phyloP scores from a whole-genome alignment of 257 asterid species.

The Lavandula angustifolia region DNA sequence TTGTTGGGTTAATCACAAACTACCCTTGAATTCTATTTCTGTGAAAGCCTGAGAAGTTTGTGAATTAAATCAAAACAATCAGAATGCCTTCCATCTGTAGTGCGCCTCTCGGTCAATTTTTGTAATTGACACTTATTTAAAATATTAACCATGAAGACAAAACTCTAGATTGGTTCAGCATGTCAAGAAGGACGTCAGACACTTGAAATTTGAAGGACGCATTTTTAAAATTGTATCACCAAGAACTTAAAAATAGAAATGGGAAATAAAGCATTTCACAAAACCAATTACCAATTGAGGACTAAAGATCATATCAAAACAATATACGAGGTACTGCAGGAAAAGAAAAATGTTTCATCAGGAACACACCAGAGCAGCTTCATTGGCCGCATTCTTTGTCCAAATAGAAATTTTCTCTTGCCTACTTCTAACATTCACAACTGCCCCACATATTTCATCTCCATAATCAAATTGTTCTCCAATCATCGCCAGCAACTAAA shows the following conservation, averaged over 20 bases:
- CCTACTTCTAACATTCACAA: conserved; percentile 70
- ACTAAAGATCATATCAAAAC: neutral
- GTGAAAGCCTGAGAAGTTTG: neutral
- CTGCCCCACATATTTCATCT: conserved; percentile 98
- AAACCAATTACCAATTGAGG: neutral
- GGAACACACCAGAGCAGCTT: conserved; percentile 54
- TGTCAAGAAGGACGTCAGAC: neutral
- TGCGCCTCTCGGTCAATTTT: neutral
- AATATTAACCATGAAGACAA: too few relatives aligned
- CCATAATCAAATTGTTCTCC: conserved; percentile 95
- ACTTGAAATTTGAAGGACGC: neutral
- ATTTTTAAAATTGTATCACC: neutral
- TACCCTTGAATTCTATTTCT: neutral
- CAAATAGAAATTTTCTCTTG: conserved; percentile 79
- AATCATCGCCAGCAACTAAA: conserved; percentile 88
- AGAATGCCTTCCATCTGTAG: neutral
- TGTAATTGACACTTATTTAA: neutral
- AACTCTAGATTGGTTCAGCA: too few relatives aligned
- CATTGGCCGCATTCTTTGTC: conserved; percentile 96
- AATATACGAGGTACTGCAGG: conserved; percentile 5
- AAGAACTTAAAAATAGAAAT: neutral
- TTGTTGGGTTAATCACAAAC: neutral
- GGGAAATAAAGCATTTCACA: neutral
- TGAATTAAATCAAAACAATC: neutral
- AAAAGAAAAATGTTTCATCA: neutral